phyloP scores from a whole-genome alignment of 2,329 filamentous ascomycete species.

The Colletotrichum chrysophilum region DNA sequence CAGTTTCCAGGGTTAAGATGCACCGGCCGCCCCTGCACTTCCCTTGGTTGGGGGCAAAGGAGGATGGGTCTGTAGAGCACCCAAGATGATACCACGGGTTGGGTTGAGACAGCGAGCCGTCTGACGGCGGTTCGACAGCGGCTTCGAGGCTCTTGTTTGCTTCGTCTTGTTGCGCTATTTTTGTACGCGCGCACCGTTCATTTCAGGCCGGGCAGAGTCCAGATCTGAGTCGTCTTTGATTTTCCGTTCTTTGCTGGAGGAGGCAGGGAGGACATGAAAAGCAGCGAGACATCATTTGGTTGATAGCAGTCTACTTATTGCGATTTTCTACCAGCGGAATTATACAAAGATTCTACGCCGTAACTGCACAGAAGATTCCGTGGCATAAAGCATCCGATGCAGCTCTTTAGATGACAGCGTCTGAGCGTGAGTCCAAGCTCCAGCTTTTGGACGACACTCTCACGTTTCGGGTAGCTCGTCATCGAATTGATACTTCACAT shows the following conservation, averaged over 20 bases:
- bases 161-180: neutral
- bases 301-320: neutral
- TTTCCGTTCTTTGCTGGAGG: neutral
- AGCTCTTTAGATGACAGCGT: neutral
- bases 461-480: neutral
- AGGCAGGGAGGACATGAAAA: neutral
- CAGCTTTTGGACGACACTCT: neutral
- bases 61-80: neutral
- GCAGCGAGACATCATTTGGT: neutral
- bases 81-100: constrained; percentile 16
- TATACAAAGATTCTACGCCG: neutral
- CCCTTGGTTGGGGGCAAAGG: neutral
- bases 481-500: neutral
- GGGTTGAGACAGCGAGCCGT: neutral
- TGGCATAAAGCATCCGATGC: neutral
- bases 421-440: neutral
- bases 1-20: constrained; percentile 30
- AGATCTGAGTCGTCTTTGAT: neutral
- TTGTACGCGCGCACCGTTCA: neutral
- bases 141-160: neutral
- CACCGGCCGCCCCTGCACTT: neutral
- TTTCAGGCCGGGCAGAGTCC: neutral
- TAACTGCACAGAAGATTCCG: neutral
- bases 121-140: neutral
- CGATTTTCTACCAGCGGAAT: neutral